A percentile compares a stretch with the other conserved stretches of the same genome.
These are phyloP conservation scores for Epichloe sibirici DNA, from an alignment of 2,329 filamentous ascomycete genomes.

Conservation along the genomic window DNA sequence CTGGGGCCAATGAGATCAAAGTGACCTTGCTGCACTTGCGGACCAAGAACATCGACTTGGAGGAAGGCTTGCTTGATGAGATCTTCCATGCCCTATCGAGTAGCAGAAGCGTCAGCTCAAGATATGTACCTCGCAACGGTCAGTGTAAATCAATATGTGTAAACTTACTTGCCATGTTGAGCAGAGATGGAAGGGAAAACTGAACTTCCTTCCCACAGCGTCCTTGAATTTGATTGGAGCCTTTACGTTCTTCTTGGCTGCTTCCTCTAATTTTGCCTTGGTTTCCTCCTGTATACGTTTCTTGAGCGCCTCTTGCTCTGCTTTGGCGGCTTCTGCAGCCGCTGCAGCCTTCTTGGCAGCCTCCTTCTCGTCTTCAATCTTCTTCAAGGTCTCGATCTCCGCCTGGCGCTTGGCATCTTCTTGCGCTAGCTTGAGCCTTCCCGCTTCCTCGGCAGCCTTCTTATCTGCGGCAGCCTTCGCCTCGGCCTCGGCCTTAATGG, in stretches of 20 bases:
- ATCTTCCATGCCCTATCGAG: constrained; percentile 66
- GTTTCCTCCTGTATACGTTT: constrained; percentile 45
- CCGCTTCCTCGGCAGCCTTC: constrained; percentile 30
- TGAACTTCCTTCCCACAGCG: constrained; percentile 82
- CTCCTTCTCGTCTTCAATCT: constrained; percentile 27
- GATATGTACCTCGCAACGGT: neutral
- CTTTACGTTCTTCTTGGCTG: constrained; percentile 46
- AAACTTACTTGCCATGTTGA: constrained; percentile 65
- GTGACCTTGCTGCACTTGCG: constrained; percentile 64
- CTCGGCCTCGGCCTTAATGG: constrained; percentile 28
- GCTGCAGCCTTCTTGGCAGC: constrained; percentile 28
- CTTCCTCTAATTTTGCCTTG: constrained; percentile 35
- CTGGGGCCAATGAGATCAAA: constrained; percentile 72
- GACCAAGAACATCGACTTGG: constrained; percentile 64
- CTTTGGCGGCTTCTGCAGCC: constrained; percentile 34
- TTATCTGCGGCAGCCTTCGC: constrained; percentile 30
- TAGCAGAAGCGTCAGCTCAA: constrained; percentile 6
- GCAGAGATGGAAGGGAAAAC: constrained; percentile 78
- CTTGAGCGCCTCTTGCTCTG: constrained; percentile 46
- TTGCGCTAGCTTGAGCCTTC: constrained; percentile 24
- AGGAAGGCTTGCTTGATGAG: constrained; percentile 75
- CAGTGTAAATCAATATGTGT: neutral
- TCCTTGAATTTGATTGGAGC: constrained; percentile 82
- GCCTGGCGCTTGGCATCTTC: constrained; percentile 26
- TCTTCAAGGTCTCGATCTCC: constrained; percentile 27